phyloP scores from a whole-genome alignment of 352 stramenopile species.

The Globisporangium cederbergense region DNA sequence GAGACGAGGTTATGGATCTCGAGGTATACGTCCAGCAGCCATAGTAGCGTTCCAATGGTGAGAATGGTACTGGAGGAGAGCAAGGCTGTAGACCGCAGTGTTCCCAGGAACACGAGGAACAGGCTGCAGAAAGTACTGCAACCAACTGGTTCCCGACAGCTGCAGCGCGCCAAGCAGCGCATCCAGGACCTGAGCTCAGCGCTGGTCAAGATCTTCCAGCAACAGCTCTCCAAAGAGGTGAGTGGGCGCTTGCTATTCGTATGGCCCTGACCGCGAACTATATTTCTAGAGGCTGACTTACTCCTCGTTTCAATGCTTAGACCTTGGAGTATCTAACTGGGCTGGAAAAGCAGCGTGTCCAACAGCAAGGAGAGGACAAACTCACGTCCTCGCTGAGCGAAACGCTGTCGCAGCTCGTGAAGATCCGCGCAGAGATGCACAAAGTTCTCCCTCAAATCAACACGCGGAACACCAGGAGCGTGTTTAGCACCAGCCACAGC shows the following conservation, averaged over 20 bases:
- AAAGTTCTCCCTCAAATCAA: not conserved
- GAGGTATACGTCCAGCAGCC: not conserved
- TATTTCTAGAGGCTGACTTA: not conserved
- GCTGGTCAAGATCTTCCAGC: constrained; percentile 6
- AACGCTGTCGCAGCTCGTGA: not conserved
- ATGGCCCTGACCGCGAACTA: not conserved
- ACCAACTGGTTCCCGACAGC: not conserved
- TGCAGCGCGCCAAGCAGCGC: not conserved
- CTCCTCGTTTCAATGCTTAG: not conserved
- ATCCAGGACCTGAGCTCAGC: constrained; percentile 2
- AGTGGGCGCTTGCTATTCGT: not conserved
- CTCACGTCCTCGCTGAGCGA: not conserved
- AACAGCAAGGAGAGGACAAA: not conserved
- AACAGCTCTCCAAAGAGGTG: not conserved
- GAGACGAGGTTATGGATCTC: not conserved
- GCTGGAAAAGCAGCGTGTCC: not conserved
- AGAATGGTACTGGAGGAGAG: not conserved
- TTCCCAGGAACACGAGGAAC: not conserved
- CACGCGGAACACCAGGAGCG: not conserved
- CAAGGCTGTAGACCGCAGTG: not conserved
- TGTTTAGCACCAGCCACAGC: not conserved
- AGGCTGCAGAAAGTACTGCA: not conserved
- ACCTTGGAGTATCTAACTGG: not conserved
- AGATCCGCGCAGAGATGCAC: not conserved
- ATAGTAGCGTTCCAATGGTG: too few relatives aligned